Evolutionary conservation across 495 filamentous ascomycete genomes (phyloP).

Genomic region (Cairneyella variabilis): DNA sequence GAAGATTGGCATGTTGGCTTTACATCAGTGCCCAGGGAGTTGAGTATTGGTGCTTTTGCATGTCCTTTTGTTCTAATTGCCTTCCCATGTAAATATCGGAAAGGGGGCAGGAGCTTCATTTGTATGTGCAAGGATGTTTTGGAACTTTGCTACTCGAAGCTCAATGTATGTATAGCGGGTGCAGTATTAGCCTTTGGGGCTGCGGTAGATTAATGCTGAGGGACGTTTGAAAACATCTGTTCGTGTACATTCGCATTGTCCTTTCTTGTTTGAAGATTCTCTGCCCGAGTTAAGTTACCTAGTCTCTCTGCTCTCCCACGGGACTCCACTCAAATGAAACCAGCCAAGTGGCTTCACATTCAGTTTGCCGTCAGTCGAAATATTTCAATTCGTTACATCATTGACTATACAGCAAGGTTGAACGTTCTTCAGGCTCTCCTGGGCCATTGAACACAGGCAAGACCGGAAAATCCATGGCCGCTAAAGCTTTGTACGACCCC

Average conservation of each 20-base stretch:
- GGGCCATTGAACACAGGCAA: too few relatives aligned
- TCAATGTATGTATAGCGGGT: conserved; percentile 1
- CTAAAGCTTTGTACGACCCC: too few relatives aligned
- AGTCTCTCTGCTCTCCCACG: too few relatives aligned
- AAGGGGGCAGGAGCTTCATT: conserved; percentile 4
- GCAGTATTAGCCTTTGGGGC: not conserved
- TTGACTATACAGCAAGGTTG: too few relatives aligned
- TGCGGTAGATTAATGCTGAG: not conserved
- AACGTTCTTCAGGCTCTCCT: too few relatives aligned
- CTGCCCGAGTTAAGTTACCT: too few relatives aligned
- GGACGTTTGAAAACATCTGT: not conserved
- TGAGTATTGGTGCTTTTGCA: conserved; percentile 11
- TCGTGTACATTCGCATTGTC: not conserved
- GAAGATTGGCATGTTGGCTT: not conserved
- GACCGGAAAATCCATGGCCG: too few relatives aligned
- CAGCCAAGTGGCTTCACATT: too few relatives aligned
- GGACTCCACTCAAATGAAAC: too few relatives aligned
- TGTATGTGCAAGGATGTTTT: conserved; percentile 11
- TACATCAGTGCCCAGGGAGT: not conserved
- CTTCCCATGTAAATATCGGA: not conserved
- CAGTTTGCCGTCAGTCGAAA: too few relatives aligned
- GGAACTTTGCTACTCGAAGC: conserved; percentile 5
- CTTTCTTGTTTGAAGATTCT: too few relatives aligned
- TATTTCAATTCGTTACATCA: too few relatives aligned
- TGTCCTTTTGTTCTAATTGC: conserved; percentile 8